These are phyloP conservation scores for Quercus phellos DNA, from an alignment of 331 rosid species.

Conservation along the genomic window DNA sequence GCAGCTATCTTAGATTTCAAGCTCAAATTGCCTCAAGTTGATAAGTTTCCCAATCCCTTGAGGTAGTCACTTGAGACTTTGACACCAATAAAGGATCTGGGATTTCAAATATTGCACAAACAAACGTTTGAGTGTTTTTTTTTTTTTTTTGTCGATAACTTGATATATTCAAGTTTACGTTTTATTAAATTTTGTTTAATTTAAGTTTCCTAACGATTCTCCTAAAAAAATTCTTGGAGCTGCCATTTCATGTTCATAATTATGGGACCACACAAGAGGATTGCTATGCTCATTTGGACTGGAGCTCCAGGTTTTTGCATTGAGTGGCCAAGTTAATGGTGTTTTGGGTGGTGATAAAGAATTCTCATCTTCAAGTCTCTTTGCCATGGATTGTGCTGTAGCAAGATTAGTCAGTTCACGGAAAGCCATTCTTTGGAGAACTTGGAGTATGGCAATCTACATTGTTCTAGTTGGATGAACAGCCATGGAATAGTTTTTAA, in stretches of 20 bases:
- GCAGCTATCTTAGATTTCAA: too few relatives aligned
- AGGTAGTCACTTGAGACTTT: too few relatives aligned
- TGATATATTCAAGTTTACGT: too few relatives aligned
- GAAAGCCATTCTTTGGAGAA: neutral
- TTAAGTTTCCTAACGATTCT: too few relatives aligned
- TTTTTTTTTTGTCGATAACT: too few relatives aligned
- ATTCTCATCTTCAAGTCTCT: conserved; percentile 29
- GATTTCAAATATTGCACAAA: too few relatives aligned
- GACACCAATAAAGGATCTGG: too few relatives aligned
- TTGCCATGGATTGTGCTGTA: conserved; percentile 27
- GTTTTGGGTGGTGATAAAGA: conserved; percentile 33
- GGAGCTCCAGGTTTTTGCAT: conserved; percentile 32
- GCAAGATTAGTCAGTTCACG: conserved; percentile 15
- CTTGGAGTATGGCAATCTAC: neutral
- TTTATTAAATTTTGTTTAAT: too few relatives aligned
- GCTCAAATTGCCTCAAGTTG: too few relatives aligned
- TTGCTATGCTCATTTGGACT: conserved; percentile 39
- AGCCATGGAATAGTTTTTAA: conserved; percentile 31
- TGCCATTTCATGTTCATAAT: conserved; percentile 7
- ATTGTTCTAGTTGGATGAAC: conserved; percentile 24
- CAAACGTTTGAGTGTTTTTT: too few relatives aligned
- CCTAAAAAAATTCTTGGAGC: too few relatives aligned
- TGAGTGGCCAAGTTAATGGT: conserved; percentile 28
- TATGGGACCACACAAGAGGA: conserved; percentile 30
- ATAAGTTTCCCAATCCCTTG: too few relatives aligned